Conservation (phyloP, 2,329 filamentous ascomycete species). For the Celoporthe dispersa region DNA sequence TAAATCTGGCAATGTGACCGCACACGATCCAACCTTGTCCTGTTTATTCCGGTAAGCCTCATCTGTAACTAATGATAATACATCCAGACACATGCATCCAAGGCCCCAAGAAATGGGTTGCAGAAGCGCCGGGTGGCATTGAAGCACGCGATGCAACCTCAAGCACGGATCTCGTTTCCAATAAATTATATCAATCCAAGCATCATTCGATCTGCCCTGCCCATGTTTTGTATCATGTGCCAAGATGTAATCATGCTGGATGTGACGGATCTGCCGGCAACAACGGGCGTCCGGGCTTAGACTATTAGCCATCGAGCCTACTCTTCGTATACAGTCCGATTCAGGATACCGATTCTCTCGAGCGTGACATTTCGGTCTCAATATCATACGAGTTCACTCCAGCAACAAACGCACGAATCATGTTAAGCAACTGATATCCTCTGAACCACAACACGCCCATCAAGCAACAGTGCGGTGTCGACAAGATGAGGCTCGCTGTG, state of each 20-base stretch:
- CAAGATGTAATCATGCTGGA: neutral
- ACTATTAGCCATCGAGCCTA: neutral
- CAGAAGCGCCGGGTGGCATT: too few relatives aligned
- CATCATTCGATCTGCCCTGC: neutral
- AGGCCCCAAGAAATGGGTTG: neutral
- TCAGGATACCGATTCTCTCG: neutral
- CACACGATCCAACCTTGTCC: too few relatives aligned
- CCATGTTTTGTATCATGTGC: neutral
- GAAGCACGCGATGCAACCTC: neutral
- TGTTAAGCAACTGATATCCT: neutral
- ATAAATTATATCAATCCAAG: neutral
- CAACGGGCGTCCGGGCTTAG: neutral
- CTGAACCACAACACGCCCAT: neutral
- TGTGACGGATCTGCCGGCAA: neutral
- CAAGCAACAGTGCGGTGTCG: neutral
- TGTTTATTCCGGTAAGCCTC: neutral
- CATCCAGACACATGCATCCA: neutral
- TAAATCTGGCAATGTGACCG: neutral
- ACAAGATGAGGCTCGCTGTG: slow-evolving; percentile 1
- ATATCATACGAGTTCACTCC: neutral
- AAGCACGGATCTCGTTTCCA: too few relatives aligned
- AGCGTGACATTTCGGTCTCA: neutral
- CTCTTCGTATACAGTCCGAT: neutral
- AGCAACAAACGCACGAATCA: neutral
- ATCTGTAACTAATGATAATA: too few relatives aligned